Percentiles rank a stretch among this genome's conserved stretches.
Evolutionary conservation across 1,139 yeast genomes (phyloP).

Genomic region (Scheffersomyces titani): DNA sequence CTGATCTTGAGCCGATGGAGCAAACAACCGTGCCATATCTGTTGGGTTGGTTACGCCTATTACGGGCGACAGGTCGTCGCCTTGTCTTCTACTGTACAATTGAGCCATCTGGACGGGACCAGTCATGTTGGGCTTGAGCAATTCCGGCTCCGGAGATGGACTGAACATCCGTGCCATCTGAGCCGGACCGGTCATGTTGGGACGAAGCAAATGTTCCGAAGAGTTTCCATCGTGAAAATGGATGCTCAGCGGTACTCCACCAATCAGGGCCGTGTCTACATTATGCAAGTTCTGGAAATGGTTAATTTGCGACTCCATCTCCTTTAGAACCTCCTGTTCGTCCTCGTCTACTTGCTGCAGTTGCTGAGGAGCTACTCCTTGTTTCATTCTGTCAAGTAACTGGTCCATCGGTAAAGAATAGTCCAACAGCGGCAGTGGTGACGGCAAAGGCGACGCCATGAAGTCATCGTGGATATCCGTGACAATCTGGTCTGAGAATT

Average conservation of each 20-base stretch:
- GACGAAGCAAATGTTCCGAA: conserved; percentile 37
- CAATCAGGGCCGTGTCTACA: conserved; percentile 65
- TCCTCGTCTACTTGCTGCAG: conserved; percentile 46
- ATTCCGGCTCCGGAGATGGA: conserved; percentile 23
- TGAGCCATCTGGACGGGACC: conserved; percentile 29
- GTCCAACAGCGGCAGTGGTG: conserved; percentile 44
- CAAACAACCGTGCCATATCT: conserved; percentile 37
- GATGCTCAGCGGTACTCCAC: conserved; percentile 54
- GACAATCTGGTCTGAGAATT: conserved; percentile 67
- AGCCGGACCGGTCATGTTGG: conserved; percentile 59
- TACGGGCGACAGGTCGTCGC: conserved; percentile 16
- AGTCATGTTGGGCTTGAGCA: conserved; percentile 26
- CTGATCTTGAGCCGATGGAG: conserved; percentile 15
- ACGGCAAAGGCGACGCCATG: conserved; percentile 22
- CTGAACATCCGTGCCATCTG: conserved; percentile 36
- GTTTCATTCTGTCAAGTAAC: conserved; percentile 46
- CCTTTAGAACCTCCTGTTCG: conserved; percentile 61
- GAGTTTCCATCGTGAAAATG: conserved; percentile 28
- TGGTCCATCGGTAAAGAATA: conserved; percentile 76
- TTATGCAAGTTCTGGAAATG: conserved; percentile 63
- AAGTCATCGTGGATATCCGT: conserved; percentile 40
- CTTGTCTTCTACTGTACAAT: conserved; percentile 7
- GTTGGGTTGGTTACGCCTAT: conserved; percentile 23
- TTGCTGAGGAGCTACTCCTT: conserved; percentile 25
- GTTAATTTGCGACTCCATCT: conserved; percentile 66